A percentile compares a stretch with the other conserved stretches of the same genome.
Evolutionary conservation across 148 eudicot genomes (phyloP).

Genomic region (Arctostaphylos glauca): DNA sequence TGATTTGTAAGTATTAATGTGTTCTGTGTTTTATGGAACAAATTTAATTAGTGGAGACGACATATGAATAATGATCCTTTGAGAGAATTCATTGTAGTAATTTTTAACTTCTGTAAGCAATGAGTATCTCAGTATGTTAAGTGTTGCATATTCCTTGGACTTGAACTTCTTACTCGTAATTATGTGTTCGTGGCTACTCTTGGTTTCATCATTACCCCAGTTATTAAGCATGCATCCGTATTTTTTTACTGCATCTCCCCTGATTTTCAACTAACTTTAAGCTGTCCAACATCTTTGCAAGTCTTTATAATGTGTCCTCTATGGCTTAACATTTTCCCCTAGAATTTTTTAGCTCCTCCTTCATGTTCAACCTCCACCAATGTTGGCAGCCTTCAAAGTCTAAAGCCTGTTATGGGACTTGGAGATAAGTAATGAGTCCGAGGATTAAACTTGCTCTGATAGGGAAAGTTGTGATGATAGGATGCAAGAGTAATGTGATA

Average conservation of each 20-base stretch:
- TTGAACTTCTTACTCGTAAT: not conserved
- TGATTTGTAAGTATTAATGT: conserved; percentile 73
- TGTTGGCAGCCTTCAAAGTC: not conserved
- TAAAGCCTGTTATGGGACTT: not conserved
- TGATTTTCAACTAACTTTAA: not conserved
- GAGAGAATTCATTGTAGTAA: not conserved
- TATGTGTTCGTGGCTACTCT: not conserved
- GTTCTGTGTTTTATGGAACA: not conserved
- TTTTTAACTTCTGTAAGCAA: not conserved
- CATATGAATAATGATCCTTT: not conserved
- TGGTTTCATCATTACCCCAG: not conserved
- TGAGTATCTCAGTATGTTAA: not conserved
- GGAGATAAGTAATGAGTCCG: not conserved
- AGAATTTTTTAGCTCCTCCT: not conserved
- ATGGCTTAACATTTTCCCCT: not conserved
- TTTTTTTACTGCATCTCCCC: not conserved
- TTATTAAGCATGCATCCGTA: not conserved
- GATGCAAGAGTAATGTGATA: not conserved
- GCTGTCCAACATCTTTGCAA: not conserved
- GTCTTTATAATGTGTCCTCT: not conserved
- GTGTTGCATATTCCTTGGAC: not conserved
- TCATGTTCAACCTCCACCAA: not conserved
- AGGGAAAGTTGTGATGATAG: not conserved
- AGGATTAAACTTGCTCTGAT: not conserved
- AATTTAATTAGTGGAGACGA: not conserved